Conservation (phyloP, 2,329 filamentous ascomycete species). For the Purpureocillium lavendulum region DNA sequence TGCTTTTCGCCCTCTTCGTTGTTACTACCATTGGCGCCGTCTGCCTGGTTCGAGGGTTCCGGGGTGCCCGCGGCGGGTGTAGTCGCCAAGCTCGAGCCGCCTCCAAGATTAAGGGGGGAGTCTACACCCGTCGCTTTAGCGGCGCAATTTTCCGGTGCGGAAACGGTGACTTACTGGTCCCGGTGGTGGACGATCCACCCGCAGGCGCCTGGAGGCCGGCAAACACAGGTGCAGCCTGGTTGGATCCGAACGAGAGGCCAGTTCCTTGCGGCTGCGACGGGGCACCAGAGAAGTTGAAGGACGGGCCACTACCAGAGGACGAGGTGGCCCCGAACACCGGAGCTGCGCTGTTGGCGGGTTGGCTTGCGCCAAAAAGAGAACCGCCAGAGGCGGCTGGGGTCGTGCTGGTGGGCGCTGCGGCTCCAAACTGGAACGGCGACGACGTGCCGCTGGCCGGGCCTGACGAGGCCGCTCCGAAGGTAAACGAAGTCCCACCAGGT, state of each 20-base stretch:
- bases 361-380: constrained; percentile 18
- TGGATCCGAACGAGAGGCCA: constrained; percentile 24
- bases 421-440: constrained; percentile 29
- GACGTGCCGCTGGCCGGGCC: constrained; percentile 17
- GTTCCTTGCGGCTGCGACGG: constrained; percentile 18
- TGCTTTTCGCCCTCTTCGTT: constrained; percentile 53
- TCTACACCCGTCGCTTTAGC: constrained; percentile 41
- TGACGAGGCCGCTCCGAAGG: constrained; percentile 24
- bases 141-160: constrained; percentile 31
- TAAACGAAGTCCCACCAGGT: constrained; percentile 24
- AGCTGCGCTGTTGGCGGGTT: constrained; percentile 12
- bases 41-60: constrained; percentile 41
- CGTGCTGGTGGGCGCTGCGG: constrained; percentile 13
- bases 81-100: constrained; percentile 52
- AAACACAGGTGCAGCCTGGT: constrained; percentile 25
- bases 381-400: constrained; percentile 11
- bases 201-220: constrained; percentile 31
- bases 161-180: constrained; percentile 37
- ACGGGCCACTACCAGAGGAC: constrained; percentile 19
- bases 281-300: constrained; percentile 31
- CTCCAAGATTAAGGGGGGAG: constrained; percentile 48
- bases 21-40: constrained; percentile 28
- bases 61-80: constrained; percentile 52
- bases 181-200: constrained; percentile 34
- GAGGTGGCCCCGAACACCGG: constrained; percentile 23